Evolutionary conservation across 2,329 filamentous ascomycete genomes (phyloP).

Genomic region (Monosporascus sp.): DNA sequence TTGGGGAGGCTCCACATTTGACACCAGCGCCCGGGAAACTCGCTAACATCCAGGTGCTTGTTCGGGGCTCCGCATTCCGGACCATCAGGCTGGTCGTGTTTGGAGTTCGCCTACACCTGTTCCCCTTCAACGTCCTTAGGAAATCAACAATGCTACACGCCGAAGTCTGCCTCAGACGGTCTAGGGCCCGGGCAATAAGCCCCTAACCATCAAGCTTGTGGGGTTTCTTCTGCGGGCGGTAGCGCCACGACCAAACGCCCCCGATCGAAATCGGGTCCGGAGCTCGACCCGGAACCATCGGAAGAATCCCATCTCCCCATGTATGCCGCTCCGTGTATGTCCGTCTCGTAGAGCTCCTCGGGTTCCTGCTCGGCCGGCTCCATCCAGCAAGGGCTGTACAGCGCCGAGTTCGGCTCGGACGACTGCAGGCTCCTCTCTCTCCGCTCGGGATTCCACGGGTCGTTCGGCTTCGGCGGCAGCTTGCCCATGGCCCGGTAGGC

Average conservation of each 20-base stretch:
- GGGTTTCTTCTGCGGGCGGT: neutral
- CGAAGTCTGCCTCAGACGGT: too few relatives aligned
- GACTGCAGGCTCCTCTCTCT: neutral
- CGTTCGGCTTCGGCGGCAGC: slow-evolving; percentile 6
- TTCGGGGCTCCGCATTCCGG: too few relatives aligned
- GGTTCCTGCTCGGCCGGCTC: neutral
- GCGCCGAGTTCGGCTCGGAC: neutral
- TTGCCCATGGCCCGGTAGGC: slow-evolving; percentile 6
- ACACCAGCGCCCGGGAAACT: too few relatives aligned
- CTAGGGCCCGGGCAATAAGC: too few relatives aligned
- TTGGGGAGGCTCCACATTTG: too few relatives aligned
- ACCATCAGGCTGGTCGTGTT: too few relatives aligned
- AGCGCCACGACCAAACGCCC: neutral
- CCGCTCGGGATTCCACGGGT: slow-evolving; percentile 2
- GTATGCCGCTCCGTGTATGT: neutral
- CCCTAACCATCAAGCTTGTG: neutral
- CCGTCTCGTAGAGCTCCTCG: neutral
- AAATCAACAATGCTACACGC: too few relatives aligned
- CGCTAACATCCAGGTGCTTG: too few relatives aligned
- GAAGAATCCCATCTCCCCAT: neutral
- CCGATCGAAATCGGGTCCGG: neutral
- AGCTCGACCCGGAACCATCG: neutral
- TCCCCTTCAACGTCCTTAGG: too few relatives aligned
- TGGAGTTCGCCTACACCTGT: too few relatives aligned
- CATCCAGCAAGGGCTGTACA: neutral